Evolutionary conservation across 495 filamentous ascomycete genomes (phyloP), one percentile per base, ranked within the genome.

Genomic region (Neurospora tetraspora): DNA sequence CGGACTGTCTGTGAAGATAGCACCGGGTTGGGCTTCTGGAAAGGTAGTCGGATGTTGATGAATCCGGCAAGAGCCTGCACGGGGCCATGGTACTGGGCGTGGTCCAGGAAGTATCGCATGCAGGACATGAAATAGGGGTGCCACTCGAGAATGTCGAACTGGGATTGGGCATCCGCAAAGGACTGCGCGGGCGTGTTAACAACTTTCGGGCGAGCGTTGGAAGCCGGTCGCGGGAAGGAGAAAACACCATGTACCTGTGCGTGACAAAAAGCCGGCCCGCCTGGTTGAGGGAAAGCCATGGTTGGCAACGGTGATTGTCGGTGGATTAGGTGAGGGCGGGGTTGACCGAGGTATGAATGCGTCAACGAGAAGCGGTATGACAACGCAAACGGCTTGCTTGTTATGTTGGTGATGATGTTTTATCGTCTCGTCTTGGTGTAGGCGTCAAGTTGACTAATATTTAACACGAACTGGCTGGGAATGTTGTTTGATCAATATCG

Each of bases 101-200:
- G 89, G 78, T 97, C 93, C 76, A 98, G 84, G 82, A 99, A 99
- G 85, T 96, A 98, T 45, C 89, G 88, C 73, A 95, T 92, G 81
- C 96, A 99, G 75, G 89, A 93, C 80, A 95, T 93, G 81, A 97
- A 97, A 69, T 91, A 89, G 18, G 94, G 93, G 78, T 97, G 92
- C 96, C 96, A 99, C 72, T 93, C 91, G 79, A 98, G 89, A 72
- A 98, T 91, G 81, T 97, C 95, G 80, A 94, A 93, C 59, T 82
- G 78, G 80, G 93, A 93, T 53, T 82, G 78, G 36, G 77, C 76
- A 68, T 83, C 81, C 69, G 81, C 73, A 47, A 84, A 83, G 37
- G 82, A 79, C 78, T 78, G 71, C 47, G 65, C 39, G 39, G 40
- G 27, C 53, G 53, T 65, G 53, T 65, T 65, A 65, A 47, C 43